Evolutionary conservation across 306 rosid species (phyloP), one percentile per base, ranked within the genome.

Genomic region (Vicia villosa): DNA sequence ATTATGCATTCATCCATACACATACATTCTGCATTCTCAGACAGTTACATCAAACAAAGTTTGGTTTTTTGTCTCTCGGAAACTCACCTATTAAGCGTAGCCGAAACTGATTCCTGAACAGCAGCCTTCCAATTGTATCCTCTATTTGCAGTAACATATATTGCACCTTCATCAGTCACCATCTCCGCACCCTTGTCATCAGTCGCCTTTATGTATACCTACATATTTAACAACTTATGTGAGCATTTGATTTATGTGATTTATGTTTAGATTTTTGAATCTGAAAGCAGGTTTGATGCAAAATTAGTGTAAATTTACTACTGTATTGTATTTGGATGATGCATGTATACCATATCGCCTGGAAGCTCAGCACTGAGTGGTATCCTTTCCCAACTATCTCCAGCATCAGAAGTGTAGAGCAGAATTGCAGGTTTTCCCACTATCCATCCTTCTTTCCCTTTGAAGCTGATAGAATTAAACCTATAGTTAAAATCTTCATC

Each of bases 61-160:
- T 61, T 19, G 64, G 37, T 10, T 30, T 70, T 67, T 47, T 69
- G 24, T 41, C 38, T 71, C 74, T 54, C 30, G 24, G 67, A 69
- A 85, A 73, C 59, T 74, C 72, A 88, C 98, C 98, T 86, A 70
- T 94, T 94, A 50, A 94, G 96, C 75, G 98, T 94, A 82, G 98
- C 98, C 14, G 98, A 94, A 65, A 94, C 98, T 8, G 96, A 81
- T 81, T 94, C 98, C 85, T 94, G 98, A 51, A 94, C 89, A 41
- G 97, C 97, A 82, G 98, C 98, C 83, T 62, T 90, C 98, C 98
- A 90, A 57, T 94, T 94, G 80, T 87, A 90, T 41, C 98, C 97
- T 77, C 88, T 88, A 66, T 94, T 94, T 30, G 98, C 80, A 21
- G 97, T 94, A 54, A 94, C 83, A 78, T 94, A 94, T 40, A 94